phyloP scores from a whole-genome alignment of 495 filamentous ascomycete genomes.

The Podospora didyma region DNA sequence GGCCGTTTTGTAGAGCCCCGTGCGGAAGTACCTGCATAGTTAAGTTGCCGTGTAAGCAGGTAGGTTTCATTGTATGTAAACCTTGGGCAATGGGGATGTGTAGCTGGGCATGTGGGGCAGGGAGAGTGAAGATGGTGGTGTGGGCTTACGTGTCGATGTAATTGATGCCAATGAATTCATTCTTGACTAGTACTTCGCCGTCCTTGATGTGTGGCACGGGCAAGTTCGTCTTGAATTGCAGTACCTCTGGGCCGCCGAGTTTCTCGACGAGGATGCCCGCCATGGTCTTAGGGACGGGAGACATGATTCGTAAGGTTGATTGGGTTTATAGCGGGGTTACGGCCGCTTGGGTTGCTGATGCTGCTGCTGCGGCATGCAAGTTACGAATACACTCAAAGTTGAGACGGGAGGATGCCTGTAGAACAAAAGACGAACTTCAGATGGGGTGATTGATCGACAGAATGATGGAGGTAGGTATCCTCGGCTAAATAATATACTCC shows the following conservation, averaged over 20 bases:
- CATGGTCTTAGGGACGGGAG: conserved; percentile 58
- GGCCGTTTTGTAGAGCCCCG: conserved; percentile 72
- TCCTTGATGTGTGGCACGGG: conserved; percentile 70
- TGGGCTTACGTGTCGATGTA: conserved; percentile 70
- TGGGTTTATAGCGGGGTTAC: neutral
- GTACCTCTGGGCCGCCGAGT: conserved; percentile 73
- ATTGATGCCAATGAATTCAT: conserved; percentile 81
- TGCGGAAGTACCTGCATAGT: conserved; percentile 75
- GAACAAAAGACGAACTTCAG: too few species aligned
- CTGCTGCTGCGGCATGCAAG: too few species aligned
- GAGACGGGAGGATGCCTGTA: too few species aligned
- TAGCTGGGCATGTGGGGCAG: too few species aligned
- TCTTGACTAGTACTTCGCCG: conserved; percentile 78
- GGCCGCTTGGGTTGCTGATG: too few species aligned
- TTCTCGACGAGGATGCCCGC: conserved; percentile 71
- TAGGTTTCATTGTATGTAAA: too few species aligned
- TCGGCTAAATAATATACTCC: too few species aligned
- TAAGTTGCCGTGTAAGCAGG: conserved; percentile 5
- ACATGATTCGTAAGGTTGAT: conserved; percentile 5
- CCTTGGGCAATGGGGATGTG: too few species aligned
- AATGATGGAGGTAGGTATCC: too few species aligned
- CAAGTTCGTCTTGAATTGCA: conserved; percentile 68
- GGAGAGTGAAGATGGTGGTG: conserved; percentile 8
- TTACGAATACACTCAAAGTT: neutral
- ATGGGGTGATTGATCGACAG: too few species aligned